phyloP scores from a whole-genome alignment of 83 land plant genomes.

The Picea abies region DNA sequence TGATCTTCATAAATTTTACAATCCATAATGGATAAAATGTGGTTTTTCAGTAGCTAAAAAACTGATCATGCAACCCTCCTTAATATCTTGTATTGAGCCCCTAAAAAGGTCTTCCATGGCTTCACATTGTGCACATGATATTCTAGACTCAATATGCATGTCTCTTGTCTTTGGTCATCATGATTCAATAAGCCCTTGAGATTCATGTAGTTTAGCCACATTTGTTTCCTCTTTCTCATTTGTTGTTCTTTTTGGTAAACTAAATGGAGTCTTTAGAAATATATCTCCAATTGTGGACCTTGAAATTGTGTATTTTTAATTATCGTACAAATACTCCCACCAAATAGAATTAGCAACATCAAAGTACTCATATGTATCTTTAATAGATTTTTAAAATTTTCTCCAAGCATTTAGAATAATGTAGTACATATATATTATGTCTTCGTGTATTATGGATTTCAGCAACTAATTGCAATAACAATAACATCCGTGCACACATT shows the following conservation, averaged over 20 bases:
- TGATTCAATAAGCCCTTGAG: background rate
- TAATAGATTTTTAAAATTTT: no score
- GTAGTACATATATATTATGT: no score
- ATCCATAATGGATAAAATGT: background rate
- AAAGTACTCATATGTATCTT: no score
- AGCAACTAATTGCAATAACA: no score
- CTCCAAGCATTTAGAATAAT: no score
- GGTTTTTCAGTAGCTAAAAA: background rate
- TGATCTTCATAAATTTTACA: background rate
- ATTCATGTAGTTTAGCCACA: background rate
- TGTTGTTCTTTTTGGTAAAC: background rate
- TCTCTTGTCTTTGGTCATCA: background rate
- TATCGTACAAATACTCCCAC: no score
- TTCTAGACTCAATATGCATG: background rate
- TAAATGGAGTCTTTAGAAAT: background rate
- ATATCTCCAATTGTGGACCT: no score
- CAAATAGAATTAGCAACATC: no score
- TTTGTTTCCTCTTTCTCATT: background rate
- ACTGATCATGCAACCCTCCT: background rate
- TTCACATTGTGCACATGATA: background rate
- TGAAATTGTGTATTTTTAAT: no score
- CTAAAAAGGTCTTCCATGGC: background rate
- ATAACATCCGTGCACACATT: no score
- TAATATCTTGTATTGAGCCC: background rate
- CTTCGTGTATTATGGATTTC: no score